A percentile compares a stretch with the other conserved stretches of the same genome.
Evolutionary conservation across 768 basidiomycete genomes (phyloP).

Genomic region (Leucosporidium yakuticum): DNA sequence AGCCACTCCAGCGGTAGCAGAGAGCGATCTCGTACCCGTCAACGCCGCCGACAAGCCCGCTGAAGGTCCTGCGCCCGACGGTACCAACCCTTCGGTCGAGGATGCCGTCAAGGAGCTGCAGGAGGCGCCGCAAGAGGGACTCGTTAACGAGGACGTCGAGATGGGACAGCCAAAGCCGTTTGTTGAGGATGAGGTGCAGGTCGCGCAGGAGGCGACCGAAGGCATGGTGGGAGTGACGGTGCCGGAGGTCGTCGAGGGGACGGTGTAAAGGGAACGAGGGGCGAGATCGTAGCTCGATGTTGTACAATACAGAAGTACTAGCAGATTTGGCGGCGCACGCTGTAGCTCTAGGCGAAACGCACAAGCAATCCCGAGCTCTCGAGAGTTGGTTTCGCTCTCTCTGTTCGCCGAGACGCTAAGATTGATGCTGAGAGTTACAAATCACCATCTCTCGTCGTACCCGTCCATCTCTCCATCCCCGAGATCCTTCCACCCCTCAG

Average conservation of each 20-base stretch:
- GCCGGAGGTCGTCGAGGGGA: not conserved
- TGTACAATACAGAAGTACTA: no score
- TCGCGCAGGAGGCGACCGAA: not conserved
- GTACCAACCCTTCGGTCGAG: not conserved
- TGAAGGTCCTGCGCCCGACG: not conserved
- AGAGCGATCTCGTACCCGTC: not conserved
- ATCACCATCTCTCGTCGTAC: slow-evolving; percentile 17
- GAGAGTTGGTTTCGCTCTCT: not conserved
- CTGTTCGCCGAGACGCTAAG: not conserved
- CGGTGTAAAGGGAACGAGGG: not conserved
- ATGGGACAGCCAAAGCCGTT: slow-evolving; percentile 5
- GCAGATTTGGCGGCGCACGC: no score
- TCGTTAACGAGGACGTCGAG: not conserved
- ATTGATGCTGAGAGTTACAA: not conserved
- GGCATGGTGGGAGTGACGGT: not conserved
- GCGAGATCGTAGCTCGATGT: no score
- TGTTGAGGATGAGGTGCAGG: slow-evolving; percentile 7
- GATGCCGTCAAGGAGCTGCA: slow-evolving; percentile 19
- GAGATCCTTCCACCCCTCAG: slow-evolving; percentile 26
- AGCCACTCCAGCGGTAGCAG: slow-evolving; percentile 2
- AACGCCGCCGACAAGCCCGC: slow-evolving; percentile 3
- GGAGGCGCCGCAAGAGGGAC: not conserved
- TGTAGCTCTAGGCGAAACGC: no score
- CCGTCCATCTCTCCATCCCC: slow-evolving; percentile 32
- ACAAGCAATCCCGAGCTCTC: not conserved